Conservation (phyloP, 495 filamentous ascomycete species). For the Tuber borchii region DNA sequence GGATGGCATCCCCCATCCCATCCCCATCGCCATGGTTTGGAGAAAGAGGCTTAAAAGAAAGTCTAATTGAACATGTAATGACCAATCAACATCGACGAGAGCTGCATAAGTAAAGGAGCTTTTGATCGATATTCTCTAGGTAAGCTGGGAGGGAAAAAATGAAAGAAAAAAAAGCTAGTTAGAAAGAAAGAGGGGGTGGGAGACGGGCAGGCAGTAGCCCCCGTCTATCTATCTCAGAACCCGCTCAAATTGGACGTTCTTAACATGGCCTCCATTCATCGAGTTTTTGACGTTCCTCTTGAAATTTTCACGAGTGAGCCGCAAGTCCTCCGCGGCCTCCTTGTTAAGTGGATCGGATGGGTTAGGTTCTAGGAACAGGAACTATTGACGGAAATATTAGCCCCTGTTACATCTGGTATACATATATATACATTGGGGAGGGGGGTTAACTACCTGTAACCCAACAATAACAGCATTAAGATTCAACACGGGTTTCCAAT, state of each 20-base stretch:
- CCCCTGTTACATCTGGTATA: not conserved
- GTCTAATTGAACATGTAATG: conserved; percentile 32
- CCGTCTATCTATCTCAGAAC: conserved; percentile 51
- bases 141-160: not conserved
- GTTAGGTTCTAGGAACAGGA: conserved; percentile 95
- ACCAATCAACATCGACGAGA: conserved; percentile 9
- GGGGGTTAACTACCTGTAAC: conserved; percentile 58
- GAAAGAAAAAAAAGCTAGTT: conserved; percentile 5
- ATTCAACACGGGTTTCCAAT: conserved; percentile 98
- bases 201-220: conserved; percentile 15
- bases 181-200: conserved; percentile 27
- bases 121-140: not conserved
- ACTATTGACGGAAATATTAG: conserved; percentile 48
- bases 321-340: conserved; percentile 89
- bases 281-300: conserved; percentile 77
- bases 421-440: not conserved
- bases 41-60: conserved; percentile 37
- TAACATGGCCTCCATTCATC: conserved; percentile 77
- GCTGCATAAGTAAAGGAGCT: not conserved
- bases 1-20: conserved; percentile 7
- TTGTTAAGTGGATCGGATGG: conserved; percentile 96
- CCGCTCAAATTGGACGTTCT: conserved; percentile 63
- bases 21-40: not conserved
- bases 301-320: conserved; percentile 74
- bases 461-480: conserved; percentile 95